Base-by-base conservation (phyloP, 345 rosid genomes). In the Eucalyptus grandis region DNA sequence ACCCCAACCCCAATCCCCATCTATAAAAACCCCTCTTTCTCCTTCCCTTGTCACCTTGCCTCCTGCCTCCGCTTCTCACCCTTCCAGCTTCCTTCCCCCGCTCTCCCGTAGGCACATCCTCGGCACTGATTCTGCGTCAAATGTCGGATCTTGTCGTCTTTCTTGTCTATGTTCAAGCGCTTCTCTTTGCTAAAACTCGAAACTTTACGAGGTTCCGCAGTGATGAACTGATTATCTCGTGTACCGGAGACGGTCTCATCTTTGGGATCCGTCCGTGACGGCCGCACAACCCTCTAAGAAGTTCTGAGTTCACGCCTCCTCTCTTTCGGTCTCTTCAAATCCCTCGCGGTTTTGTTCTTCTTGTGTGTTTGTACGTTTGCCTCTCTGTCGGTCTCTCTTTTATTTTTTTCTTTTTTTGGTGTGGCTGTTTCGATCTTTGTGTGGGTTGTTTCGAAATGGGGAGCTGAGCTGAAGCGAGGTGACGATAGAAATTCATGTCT, bases 401-500 rank as follows among this genome's bases (percentile, higher is more conserved):
- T 24, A 1, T 5, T 49, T 49, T 44, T 49, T 49, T 46, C 0
- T 11, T 58, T 26, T 24, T 27, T 27, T 3, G 31, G 47, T 10
- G 47, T 77, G 85, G 69, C 8, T 62, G 69, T 62, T 27, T 65
- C 37, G 77, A 56, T 56, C 62, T 56, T 24, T 56, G 62, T 5
- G 3, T 56, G 62, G 6, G 13, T 72, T 19, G 26, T 72, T 72
- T 34, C 26, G 82, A 72, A 40, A 7, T 40, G 5, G 85, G 82
- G 51, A 26, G 37, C 24, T 46, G 65, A 88, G 34, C 10, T 89
- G 26, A 72, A 56, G 88, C 90, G 90, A 89, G 86, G 90, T 89
- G 90, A 89, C 88, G 90, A 89, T 86, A 89, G 88, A 86, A 86
- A 89, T 89, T 89, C 90, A 89, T 67, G 90, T 88, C 90, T 88